Evolutionary conservation across 2,329 filamentous ascomycete genomes (phyloP).

Genomic region (Penicillium sp.): DNA sequence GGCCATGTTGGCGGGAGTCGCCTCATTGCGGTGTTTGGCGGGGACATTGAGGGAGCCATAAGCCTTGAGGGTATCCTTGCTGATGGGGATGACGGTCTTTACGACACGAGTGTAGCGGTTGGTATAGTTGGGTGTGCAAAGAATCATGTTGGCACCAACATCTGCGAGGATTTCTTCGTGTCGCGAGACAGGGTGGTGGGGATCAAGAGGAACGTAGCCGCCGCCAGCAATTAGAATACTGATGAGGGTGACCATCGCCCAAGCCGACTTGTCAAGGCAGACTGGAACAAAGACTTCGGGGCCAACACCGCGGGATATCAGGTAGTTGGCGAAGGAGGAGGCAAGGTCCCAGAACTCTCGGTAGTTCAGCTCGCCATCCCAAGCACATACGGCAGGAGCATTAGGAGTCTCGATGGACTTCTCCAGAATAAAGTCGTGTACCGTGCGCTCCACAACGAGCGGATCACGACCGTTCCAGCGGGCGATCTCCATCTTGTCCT

Average conservation of each 20-base stretch:
- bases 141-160: constrained; percentile 31
- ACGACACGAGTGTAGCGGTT: constrained; percentile 29
- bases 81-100: constrained; percentile 33
- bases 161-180: constrained; percentile 35
- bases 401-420: constrained; percentile 25
- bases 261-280: constrained; percentile 36
- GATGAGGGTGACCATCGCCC: constrained; percentile 34
- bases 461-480: constrained; percentile 33
- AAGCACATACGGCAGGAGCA: constrained; percentile 34
- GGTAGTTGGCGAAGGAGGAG: constrained; percentile 31
- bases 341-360: constrained; percentile 30
- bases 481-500: constrained; percentile 33
- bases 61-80: constrained; percentile 31
- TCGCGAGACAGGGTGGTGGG: constrained; percentile 33
- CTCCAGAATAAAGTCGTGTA: constrained; percentile 35
- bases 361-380: constrained; percentile 38
- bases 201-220: constrained; percentile 36
- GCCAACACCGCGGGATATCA: constrained; percentile 32
- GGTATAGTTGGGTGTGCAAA: constrained; percentile 34
- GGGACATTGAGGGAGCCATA: constrained; percentile 20
- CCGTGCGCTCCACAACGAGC: constrained; percentile 27
- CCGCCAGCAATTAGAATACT: constrained; percentile 36
- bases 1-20: constrained; percentile 29
- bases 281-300: constrained; percentile 34
- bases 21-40: not conserved